These are phyloP conservation scores for Aspergillus clavatus DNA, from an alignment of 2,329 filamentous ascomycete genomes.

Conservation along the genomic window DNA sequence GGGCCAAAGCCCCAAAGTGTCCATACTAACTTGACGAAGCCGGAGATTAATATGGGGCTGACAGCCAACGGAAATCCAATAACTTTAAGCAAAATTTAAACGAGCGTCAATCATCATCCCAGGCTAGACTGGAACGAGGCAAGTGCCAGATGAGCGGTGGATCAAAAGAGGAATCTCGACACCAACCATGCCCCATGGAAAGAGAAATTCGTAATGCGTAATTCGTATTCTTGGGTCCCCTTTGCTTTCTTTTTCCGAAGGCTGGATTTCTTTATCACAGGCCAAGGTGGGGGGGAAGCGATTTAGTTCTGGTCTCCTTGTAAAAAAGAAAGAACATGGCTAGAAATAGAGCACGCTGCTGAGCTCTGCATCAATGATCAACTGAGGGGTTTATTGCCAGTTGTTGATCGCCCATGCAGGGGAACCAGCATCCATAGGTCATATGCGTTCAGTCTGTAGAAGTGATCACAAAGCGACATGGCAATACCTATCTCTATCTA, in stretches of 20 bases:
- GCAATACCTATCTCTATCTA: too few relatives aligned
- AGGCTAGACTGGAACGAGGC: neutral
- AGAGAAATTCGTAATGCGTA: too few relatives aligned
- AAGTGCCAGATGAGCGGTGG: too few relatives aligned
- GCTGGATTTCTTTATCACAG: neutral
- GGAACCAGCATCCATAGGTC: neutral
- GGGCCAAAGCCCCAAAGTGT: conserved; percentile 10
- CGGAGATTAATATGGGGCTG: conserved; percentile 24
- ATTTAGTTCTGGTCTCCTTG: too few relatives aligned
- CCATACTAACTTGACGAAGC: conserved; percentile 15
- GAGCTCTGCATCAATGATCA: neutral
- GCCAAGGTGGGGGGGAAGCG: neutral
- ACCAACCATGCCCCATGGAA: neutral
- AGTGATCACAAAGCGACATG: neutral
- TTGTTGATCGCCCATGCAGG: conserved; percentile 1
- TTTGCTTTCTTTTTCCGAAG: neutral
- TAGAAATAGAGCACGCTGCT: neutral
- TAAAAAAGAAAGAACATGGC: conserved; percentile 2
- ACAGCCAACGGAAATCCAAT: conserved; percentile 9
- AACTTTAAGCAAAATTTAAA: neutral
- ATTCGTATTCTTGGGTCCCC: neutral
- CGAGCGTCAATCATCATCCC: neutral
- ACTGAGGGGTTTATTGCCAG: neutral
- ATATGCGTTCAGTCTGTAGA: neutral
- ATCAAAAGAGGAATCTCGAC: too few relatives aligned